Percentiles rank a stretch among this genome's conserved stretches.
Evolutionary conservation across 495 filamentous ascomycete species (phyloP).

Genomic region (Articulospora tetracladia): DNA sequence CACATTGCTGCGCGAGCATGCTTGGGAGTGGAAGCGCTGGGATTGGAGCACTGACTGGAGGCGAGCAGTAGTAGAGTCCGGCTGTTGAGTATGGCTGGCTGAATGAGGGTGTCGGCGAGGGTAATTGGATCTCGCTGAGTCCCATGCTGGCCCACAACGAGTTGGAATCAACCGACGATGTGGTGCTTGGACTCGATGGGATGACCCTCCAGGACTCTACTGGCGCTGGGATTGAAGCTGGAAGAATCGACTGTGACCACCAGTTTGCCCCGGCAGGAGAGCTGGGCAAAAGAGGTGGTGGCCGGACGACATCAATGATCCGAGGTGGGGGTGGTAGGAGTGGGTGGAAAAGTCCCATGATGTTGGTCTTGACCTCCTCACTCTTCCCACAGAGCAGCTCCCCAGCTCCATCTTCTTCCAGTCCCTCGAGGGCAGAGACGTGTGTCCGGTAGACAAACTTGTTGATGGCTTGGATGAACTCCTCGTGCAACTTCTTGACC

Average conservation of each 20-base stretch:
- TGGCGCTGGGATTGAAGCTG: slow-evolving; percentile 55
- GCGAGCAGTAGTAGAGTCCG: slow-evolving; percentile 56
- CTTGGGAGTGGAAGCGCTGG: slow-evolving; percentile 83
- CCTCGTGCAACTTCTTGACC: slow-evolving; percentile 95
- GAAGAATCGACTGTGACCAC: slow-evolving; percentile 63
- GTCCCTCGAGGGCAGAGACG: slow-evolving; percentile 84
- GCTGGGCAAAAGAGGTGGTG: slow-evolving; percentile 80
- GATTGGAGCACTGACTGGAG: slow-evolving; percentile 63
- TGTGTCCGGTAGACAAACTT: slow-evolving; percentile 93
- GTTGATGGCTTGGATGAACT: slow-evolving; percentile 96
- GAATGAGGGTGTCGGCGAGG: slow-evolving; percentile 72
- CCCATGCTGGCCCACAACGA: slow-evolving; percentile 80
- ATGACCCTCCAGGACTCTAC: slow-evolving; percentile 93
- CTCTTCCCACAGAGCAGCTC: slow-evolving; percentile 89
- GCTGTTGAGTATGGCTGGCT: slow-evolving; percentile 75
- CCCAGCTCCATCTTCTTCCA: slow-evolving; percentile 95
- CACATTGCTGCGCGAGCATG: slow-evolving; percentile 82
- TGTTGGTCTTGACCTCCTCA: slow-evolving; percentile 86
- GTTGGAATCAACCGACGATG: slow-evolving; percentile 65
- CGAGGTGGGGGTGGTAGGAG: slow-evolving; percentile 90
- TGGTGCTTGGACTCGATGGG: slow-evolving; percentile 77
- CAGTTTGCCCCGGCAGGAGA: slow-evolving; percentile 73
- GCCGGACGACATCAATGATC: slow-evolving; percentile 86
- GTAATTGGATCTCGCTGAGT: slow-evolving; percentile 61
- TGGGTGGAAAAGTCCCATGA: slow-evolving; percentile 82